These are phyloP conservation scores for Apiotrichum sp. DNA, from an alignment of 1,284 basidiomycete genomes.

Conservation along the genomic window DNA sequence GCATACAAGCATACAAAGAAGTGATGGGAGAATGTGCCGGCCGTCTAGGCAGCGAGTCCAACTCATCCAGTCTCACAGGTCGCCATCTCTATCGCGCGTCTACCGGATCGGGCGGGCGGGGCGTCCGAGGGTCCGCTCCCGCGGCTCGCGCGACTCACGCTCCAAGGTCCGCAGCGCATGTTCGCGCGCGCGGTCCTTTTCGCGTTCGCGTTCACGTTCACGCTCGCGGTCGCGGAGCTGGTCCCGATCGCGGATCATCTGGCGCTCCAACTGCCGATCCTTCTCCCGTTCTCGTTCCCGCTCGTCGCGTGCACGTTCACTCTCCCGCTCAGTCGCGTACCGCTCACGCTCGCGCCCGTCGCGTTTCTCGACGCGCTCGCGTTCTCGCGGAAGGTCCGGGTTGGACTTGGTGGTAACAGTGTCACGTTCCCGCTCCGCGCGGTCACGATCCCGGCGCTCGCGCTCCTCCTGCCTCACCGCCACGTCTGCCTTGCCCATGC, in stretches of 20 bases:
- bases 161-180: not conserved
- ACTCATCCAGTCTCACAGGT: too few relatives aligned
- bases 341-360: not conserved
- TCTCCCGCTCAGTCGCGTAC: not conserved
- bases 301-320: not conserved
- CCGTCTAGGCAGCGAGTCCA: too few relatives aligned
- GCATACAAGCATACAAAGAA: too few relatives aligned
- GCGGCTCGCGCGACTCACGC: not conserved
- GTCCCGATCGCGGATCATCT: too few relatives aligned
- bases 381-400: not conserved
- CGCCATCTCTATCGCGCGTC: not conserved
- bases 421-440: not conserved
- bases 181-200: not conserved
- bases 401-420: not conserved
- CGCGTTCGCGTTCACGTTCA: not conserved
- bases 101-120: not conserved
- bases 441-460: not conserved
- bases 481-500: constrained; percentile 6
- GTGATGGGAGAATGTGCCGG: too few relatives aligned
- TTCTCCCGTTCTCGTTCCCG: not conserved
- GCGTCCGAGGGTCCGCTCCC: not conserved
- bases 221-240: not conserved
- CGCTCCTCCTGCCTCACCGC: constrained; percentile 8
- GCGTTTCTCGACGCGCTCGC: not conserved
- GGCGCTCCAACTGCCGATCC: not conserved